Evolutionary conservation across 2,329 filamentous ascomycete genomes (phyloP).

Genomic region (Diaporthe aspalathi): DNA sequence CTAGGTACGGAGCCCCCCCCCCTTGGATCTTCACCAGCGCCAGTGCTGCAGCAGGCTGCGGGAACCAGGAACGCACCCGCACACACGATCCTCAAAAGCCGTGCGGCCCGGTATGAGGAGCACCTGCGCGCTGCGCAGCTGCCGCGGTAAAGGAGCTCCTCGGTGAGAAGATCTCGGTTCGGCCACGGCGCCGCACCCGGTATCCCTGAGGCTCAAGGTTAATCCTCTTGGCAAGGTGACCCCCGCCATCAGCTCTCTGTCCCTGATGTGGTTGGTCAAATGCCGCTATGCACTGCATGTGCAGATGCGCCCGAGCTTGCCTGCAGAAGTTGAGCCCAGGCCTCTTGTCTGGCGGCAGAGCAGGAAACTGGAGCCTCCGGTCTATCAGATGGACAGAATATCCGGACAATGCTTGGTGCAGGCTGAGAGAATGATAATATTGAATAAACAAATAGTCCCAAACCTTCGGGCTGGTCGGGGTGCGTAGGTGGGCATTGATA

Average conservation of each 20-base stretch:
- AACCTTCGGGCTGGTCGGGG: neutral
- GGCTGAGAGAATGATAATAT: neutral
- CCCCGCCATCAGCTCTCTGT: neutral
- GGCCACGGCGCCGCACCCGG: conserved; percentile 14
- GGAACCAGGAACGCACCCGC: neutral
- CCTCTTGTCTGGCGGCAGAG: neutral
- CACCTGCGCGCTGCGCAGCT: conserved; percentile 1
- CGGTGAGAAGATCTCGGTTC: conserved; percentile 25
- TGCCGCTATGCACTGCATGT: conserved; percentile 1
- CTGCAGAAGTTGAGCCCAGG: conserved; percentile 9
- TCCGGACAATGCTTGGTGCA: neutral
- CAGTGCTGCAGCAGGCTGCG: neutral
- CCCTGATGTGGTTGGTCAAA: conserved; percentile 1
- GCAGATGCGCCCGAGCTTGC: conserved; percentile 14
- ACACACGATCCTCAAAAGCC: neutral
- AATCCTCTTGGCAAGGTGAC: conserved; percentile 4
- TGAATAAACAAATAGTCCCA: too few relatives aligned
- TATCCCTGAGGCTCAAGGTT: conserved; percentile 28
- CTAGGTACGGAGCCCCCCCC: neutral
- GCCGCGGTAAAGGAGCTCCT: conserved; percentile 1
- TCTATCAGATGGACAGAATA: neutral
- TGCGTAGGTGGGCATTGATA: neutral
- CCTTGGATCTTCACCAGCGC: conserved; percentile 2
- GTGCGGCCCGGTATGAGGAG: neutral
- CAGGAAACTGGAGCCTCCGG: neutral